Evolutionary conservation across 306 rosid genomes (phyloP).

Genomic region (Dalbergia cochinchinensis): DNA sequence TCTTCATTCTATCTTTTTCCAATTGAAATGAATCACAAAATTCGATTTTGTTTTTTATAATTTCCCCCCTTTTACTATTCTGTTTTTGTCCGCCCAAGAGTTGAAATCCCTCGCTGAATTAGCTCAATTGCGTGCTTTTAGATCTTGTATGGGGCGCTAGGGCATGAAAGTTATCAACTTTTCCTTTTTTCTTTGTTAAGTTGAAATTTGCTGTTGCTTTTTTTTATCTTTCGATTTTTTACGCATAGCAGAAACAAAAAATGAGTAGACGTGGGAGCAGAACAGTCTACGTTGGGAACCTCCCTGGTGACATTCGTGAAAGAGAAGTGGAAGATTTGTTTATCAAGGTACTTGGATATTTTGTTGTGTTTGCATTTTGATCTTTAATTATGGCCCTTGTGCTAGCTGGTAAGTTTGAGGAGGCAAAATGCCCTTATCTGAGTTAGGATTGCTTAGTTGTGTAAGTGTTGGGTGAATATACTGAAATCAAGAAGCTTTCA

Average conservation of each 20-base stretch:
- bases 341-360: constrained; percentile 65
- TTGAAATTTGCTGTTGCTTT: background rate
- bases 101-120: constrained; percentile 17
- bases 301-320: constrained; percentile 98
- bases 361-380: background rate
- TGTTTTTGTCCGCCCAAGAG: background rate
- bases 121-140: background rate
- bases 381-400: background rate
- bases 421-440: background rate
- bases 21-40: background rate
- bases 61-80: background rate
- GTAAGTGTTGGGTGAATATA: background rate
- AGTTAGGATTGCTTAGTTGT: background rate
- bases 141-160: background rate
- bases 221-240: background rate
- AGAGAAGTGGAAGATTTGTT: constrained; percentile 98
- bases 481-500: background rate
- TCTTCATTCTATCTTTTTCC: background rate
- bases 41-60: background rate
- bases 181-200: background rate
- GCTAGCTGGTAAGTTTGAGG: background rate
- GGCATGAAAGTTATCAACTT: background rate
- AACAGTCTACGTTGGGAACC: constrained; percentile 95
- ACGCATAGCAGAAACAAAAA: constrained; percentile 46
- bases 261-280: constrained; percentile 95